These are phyloP conservation scores for Lachancea waltii DNA, from an alignment of 805 yeast species.

Conservation along the genomic window DNA sequence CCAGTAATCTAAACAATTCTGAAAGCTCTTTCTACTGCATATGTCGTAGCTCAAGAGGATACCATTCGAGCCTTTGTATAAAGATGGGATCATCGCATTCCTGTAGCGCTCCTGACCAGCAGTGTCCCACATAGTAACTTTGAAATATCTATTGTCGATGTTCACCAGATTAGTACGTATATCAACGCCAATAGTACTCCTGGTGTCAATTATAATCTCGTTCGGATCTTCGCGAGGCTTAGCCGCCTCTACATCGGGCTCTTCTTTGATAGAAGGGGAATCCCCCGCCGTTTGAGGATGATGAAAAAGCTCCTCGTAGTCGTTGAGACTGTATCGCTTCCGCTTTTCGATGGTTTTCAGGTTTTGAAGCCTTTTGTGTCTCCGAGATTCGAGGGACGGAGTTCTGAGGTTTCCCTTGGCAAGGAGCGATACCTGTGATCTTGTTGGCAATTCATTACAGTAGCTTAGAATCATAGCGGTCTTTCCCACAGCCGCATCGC, in stretches of 20 bases:
- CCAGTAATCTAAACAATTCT: conserved; percentile 38
- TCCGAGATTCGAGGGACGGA: conserved; percentile 3
- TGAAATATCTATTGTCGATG: conserved; percentile 39
- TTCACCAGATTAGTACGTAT: conserved; percentile 39
- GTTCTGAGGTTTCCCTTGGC: conserved; percentile 4
- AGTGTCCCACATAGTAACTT: conserved; percentile 44
- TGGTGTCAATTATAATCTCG: conserved; percentile 32
- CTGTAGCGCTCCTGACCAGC: conserved; percentile 47
- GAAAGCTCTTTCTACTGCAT: conserved; percentile 34
- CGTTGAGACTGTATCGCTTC: conserved; percentile 31
- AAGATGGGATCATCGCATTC: conserved; percentile 39
- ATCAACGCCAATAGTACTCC: conserved; percentile 43
- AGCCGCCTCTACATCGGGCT: conserved; percentile 5
- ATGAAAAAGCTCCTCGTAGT: conserved; percentile 28
- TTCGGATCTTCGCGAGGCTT: conserved; percentile 14
- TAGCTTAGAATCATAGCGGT: conserved; percentile 41
- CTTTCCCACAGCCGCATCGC: conserved; percentile 45
- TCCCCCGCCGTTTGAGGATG: conserved; percentile 7
- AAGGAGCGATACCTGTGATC: conserved; percentile 7
- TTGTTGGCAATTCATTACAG: conserved; percentile 33
- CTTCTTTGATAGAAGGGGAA: conserved; percentile 8
- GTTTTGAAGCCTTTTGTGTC: conserved; percentile 6
- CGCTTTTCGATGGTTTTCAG: conserved; percentile 17
- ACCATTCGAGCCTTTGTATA: conserved; percentile 44
- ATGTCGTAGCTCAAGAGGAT: conserved; percentile 41